phyloP scores from a whole-genome alignment of 371 early-diverging fungal genomes.

The Massospora cicadina region DNA sequence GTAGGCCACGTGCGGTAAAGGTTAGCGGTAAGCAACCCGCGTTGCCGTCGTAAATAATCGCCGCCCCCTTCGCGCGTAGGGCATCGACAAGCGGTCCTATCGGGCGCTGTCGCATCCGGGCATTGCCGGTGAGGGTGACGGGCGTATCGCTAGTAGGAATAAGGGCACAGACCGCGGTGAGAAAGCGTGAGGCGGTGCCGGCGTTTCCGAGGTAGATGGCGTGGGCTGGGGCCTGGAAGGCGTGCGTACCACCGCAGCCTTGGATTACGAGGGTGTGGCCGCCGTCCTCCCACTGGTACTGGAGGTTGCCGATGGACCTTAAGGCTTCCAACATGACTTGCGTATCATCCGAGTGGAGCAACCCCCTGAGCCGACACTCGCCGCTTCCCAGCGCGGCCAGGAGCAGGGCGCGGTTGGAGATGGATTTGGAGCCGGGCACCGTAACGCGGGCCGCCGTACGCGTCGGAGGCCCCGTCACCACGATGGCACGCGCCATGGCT shows the following conservation, averaged over 20 bases:
- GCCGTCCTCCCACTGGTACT: conserved; percentile 80
- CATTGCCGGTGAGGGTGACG: conserved; percentile 82
- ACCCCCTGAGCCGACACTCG: conserved; percentile 57
- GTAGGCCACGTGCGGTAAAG: conserved; percentile 56
- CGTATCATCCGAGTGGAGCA: conserved; percentile 93
- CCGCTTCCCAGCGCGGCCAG: conserved; percentile 83
- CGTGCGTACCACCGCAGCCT: conserved; percentile 59
- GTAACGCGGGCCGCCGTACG: conserved; percentile 55
- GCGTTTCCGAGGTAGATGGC: conserved; percentile 93
- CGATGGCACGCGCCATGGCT: conserved; percentile 58
- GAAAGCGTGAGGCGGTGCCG: conserved; percentile 92
- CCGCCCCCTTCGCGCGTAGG: conserved; percentile 54
- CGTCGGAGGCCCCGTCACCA: conserved; percentile 49
- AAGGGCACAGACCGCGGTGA: conserved; percentile 72
- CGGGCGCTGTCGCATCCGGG: conserved; percentile 94
- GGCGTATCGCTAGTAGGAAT: conserved; percentile 26
- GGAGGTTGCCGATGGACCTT: conserved; percentile 65
- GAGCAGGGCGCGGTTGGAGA: conserved; percentile 87
- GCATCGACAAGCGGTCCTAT: conserved; percentile 81
- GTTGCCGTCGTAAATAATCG: conserved; percentile 55
- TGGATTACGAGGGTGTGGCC: conserved; percentile 75
- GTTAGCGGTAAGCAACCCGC: conserved; percentile 76
- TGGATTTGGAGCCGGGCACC: conserved; percentile 91
- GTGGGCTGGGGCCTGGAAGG: conserved; percentile 46
- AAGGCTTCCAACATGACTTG: conserved; percentile 91